Base-by-base conservation (phyloP, 2,329 filamentous ascomycete species). In the Bimuria novae-zelandiae region DNA sequence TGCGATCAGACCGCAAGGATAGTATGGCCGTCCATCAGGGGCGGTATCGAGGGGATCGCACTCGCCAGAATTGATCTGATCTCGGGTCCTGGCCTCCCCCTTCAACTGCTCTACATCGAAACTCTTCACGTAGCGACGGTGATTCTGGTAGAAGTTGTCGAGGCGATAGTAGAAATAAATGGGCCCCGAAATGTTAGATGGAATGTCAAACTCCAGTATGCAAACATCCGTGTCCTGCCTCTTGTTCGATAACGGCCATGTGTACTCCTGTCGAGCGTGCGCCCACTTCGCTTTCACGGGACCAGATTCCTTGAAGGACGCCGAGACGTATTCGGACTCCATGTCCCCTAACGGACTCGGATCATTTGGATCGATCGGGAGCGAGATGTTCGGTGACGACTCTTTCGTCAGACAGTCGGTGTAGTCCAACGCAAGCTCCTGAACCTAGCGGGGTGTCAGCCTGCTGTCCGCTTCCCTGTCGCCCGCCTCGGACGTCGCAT, bases 101-200 rank as follows among this genome's bases (percentile, higher is more conserved):
- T 88, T 89, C 48, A 99, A 80, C 75, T 99, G 94, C 47, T 89
- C 81, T 52, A 87, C 82, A 68, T 92, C 89, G 67, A 96, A 89
- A 1, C 90, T 96, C 70, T 91, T 89, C 55, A 97, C 94, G 64
- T 99, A 99, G 74, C 93, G 88, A 61, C 94, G 89, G 72, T 99
- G 94, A 72, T 99, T 99, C 76, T 99, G 94, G 79, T 97, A 97
- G 78, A 99, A 99, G 77, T 97, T 96, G 52, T 91, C 93, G 58
- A 99, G 86, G 63, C 89, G 89, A 76, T 99, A 99, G 79, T 97
- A 99, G 75, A 97, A 86, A 56, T 93, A 84, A 10, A 99, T 89
- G 0, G 93, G 92, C 1, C 92, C 84, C 3, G 83, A 81, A 75
- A 99, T 87, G 53, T 86, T 79, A 65, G 93, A 87, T 1, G 91